Evolutionary conservation across 2,329 filamentous ascomycete genomes (phyloP).

Genomic region (Hypoxylon rubiginosum): DNA sequence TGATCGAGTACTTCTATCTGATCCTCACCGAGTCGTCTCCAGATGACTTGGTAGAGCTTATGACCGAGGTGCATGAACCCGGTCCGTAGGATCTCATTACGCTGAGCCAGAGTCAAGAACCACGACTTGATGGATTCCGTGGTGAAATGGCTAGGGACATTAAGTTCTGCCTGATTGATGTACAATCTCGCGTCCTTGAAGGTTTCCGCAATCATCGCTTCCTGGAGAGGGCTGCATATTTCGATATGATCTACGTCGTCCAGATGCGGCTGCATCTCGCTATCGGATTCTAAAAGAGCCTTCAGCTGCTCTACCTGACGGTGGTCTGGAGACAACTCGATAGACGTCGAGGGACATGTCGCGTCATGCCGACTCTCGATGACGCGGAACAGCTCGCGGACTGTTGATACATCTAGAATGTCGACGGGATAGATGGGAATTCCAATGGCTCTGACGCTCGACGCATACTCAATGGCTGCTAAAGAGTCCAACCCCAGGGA

Average conservation of each 20-base stretch:
- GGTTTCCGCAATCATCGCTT: constrained; percentile 85
- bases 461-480: constrained; percentile 67
- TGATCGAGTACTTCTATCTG: constrained; percentile 60
- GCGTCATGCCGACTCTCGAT: constrained; percentile 16
- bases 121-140: constrained; percentile 60
- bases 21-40: constrained; percentile 62
- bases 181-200: constrained; percentile 71
- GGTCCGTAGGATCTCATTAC: constrained; percentile 78
- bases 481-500: constrained; percentile 59
- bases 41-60: constrained; percentile 74
- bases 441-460: constrained; percentile 70
- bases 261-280: constrained; percentile 32
- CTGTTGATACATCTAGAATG: constrained; percentile 69
- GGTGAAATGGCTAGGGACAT: constrained; percentile 59
- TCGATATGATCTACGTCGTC: constrained; percentile 59
- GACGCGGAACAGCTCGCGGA: constrained; percentile 46
- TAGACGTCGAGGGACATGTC: not conserved
- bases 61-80: constrained; percentile 74
- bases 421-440: constrained; percentile 69
- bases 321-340: not conserved
- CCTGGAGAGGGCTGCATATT: constrained; percentile 80
- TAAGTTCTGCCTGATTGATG: constrained; percentile 81
- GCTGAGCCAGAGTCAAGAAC: constrained; percentile 62
- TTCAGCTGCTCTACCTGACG: not conserved
- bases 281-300: constrained; percentile 27